Conservation (phyloP, 1,284 basidiomycete genomes). For the Cystobasidium sp. region DNA sequence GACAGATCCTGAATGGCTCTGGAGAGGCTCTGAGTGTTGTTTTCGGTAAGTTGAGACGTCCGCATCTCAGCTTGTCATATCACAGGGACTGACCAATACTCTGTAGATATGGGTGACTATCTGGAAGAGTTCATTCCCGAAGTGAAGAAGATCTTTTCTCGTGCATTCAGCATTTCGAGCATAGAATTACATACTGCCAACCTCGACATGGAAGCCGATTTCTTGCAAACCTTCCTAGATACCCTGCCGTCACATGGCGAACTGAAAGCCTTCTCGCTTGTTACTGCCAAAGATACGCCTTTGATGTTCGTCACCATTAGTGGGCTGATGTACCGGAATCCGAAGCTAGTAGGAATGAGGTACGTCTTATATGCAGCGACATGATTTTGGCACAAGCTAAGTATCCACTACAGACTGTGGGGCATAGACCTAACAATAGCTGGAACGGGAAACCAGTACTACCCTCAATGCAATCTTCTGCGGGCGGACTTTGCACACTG, state of each 20-base stretch:
- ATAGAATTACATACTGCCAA: slow-evolving; percentile 38
- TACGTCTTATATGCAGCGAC: background rate
- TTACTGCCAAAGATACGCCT: slow-evolving; percentile 34
- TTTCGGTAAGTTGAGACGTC: slow-evolving; percentile 16
- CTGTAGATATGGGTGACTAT: slow-evolving; percentile 12
- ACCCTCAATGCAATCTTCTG: slow-evolving; percentile 30
- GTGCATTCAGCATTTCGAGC: slow-evolving; percentile 34
- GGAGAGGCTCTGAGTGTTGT: slow-evolving; percentile 42
- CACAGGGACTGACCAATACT: background rate
- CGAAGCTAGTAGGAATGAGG: slow-evolving; percentile 19
- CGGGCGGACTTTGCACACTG: slow-evolving; percentile 37
- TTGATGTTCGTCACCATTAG: slow-evolving; percentile 28
- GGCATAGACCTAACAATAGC: slow-evolving; percentile 30
- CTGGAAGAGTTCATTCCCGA: slow-evolving; percentile 40
- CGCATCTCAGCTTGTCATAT: background rate
- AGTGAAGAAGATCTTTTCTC: slow-evolving; percentile 39
- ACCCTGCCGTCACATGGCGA: slow-evolving; percentile 37
- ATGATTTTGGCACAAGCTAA: background rate
- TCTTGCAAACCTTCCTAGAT: slow-evolving; percentile 39
- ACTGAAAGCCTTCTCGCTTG: slow-evolving; percentile 34
- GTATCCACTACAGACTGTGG: slow-evolving; percentile 26
- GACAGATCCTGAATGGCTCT: slow-evolving; percentile 33
- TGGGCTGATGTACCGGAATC: slow-evolving; percentile 39
- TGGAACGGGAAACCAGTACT: slow-evolving; percentile 36
- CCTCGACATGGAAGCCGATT: slow-evolving; percentile 33